Percentiles rank a stretch among this genome's conserved stretches.
phyloP scores from a whole-genome alignment of 371 early-diverging fungal genomes.

The Apophysomyces trapeziformis region DNA sequence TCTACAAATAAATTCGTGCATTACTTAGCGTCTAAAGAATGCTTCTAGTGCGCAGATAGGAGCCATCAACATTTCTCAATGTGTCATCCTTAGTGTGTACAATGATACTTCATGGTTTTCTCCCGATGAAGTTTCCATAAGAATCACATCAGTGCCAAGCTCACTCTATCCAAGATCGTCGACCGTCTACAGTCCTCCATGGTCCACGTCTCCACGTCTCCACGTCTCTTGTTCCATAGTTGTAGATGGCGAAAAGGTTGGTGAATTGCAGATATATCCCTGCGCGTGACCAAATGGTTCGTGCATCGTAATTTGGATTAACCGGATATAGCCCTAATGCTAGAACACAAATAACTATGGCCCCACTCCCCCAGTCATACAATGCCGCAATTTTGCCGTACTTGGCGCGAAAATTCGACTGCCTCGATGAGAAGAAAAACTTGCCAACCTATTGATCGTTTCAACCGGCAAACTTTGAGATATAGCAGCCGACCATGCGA shows the following conservation, averaged over 20 bases:
- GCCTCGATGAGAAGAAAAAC: not conserved
- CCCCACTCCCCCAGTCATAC: no score
- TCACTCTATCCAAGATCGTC: conserved; percentile 9
- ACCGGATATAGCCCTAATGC: no score
- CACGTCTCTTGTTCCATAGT: conserved; percentile 20
- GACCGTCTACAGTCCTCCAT: conserved; percentile 16
- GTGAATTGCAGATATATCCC: no score
- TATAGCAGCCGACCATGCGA: conserved; percentile 17
- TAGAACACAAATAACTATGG: no score
- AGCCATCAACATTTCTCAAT: conserved; percentile 13
- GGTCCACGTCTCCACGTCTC: conserved; percentile 17
- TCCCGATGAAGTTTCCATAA: conserved; percentile 14
- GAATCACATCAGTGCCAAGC: not conserved
- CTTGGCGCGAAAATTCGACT: conserved; percentile 1
- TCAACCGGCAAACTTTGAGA: conserved; percentile 15
- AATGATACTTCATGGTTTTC: conserved; percentile 8
- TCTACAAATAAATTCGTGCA: no score
- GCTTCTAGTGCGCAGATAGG: conserved; percentile 14
- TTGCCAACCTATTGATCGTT: conserved; percentile 15
- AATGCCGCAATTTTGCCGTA: no score
- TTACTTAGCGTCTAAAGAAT: conserved; percentile 2
- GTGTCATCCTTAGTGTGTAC: conserved; percentile 17
- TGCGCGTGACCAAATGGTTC: no score
- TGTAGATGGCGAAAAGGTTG: not conserved
- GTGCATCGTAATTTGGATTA: no score